phyloP scores from a whole-genome alignment of 805 yeast species.

The Candida verbasci region DNA sequence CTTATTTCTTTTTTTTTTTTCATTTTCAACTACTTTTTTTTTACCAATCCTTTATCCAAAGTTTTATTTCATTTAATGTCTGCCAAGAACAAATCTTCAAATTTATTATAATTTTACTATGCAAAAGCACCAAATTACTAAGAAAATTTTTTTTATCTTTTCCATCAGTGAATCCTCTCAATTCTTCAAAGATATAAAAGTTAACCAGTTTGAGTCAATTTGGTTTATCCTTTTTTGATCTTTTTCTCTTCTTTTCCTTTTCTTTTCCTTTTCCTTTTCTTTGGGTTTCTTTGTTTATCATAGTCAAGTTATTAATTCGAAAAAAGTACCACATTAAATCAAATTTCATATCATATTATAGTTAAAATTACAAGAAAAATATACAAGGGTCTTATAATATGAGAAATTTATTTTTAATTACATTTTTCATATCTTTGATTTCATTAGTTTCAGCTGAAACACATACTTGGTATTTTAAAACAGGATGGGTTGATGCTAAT shows the following conservation, averaged over 20 bases:
- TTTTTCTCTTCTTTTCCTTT: not conserved
- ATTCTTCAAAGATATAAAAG: too few relatives aligned
- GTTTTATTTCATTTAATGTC: not conserved
- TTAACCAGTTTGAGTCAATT: constrained; percentile 1
- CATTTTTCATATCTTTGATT: constrained; percentile 12
- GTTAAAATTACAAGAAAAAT: not conserved
- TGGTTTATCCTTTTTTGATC: constrained; percentile 2
- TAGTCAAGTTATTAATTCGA: not conserved
- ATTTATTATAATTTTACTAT: not conserved
- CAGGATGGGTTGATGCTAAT: constrained; percentile 62
- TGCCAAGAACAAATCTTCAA: constrained; percentile 4
- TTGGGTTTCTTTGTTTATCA: constrained; percentile 5
- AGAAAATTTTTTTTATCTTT: constrained; percentile 2
- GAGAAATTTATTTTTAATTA: constrained; percentile 3
- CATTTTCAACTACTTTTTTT: too few relatives aligned
- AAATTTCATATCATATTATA: not conserved
- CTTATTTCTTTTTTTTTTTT: too few relatives aligned
- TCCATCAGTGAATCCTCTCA: constrained; percentile 1
- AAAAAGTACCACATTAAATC: not conserved
- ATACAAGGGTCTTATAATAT: not conserved
- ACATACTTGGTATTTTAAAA: constrained; percentile 60
- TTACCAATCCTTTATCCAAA: constrained; percentile 6
- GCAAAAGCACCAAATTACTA: not conserved
- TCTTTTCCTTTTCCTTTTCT: constrained; percentile 1
- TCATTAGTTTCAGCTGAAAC: constrained; percentile 36